Percentiles rank a stretch among this genome's conserved stretches.
These are phyloP conservation scores for Phyllosticta citriasiana DNA, from an alignment of 2,329 filamentous ascomycete species.

Conservation along the genomic window DNA sequence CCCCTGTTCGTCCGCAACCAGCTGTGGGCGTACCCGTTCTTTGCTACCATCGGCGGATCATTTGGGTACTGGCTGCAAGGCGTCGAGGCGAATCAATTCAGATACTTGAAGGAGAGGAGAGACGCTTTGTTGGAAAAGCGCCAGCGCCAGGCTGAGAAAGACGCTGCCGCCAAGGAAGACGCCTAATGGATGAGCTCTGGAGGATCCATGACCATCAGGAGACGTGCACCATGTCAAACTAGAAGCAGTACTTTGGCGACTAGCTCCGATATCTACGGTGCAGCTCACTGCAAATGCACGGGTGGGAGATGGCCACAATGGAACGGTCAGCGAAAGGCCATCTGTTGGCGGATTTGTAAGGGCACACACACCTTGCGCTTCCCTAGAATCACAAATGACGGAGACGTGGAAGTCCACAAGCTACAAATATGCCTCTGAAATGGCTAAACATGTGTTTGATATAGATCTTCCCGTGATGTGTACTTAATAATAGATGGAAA, in stretches of 20 bases:
- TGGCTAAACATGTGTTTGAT: not conserved
- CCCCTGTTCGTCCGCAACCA: slow-evolving; percentile 78
- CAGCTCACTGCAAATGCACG: not conserved
- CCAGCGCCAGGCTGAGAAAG: slow-evolving; percentile 51
- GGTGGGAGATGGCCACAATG: not conserved
- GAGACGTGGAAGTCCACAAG: not conserved
- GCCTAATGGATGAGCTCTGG: not conserved
- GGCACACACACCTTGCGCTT: not conserved
- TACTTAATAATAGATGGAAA: not conserved
- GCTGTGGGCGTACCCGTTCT: slow-evolving; percentile 87
- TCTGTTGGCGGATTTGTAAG: not conserved
- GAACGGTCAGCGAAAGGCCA: not conserved
- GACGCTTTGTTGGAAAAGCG: slow-evolving; percentile 79
- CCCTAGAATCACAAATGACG: not conserved
- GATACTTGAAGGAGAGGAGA: slow-evolving; percentile 69
- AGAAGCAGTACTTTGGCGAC: not conserved
- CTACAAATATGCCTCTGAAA: not conserved
- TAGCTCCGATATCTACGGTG: not conserved
- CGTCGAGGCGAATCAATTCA: slow-evolving; percentile 73
- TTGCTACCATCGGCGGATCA: slow-evolving; percentile 72
- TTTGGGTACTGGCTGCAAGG: slow-evolving; percentile 97
- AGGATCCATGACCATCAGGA: not conserved
- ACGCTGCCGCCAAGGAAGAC: not conserved
- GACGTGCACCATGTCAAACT: not conserved
- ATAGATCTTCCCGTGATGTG: not conserved